phyloP scores from a whole-genome alignment of 768 basidiomycete genomes.

The Boletus speciosus region DNA sequence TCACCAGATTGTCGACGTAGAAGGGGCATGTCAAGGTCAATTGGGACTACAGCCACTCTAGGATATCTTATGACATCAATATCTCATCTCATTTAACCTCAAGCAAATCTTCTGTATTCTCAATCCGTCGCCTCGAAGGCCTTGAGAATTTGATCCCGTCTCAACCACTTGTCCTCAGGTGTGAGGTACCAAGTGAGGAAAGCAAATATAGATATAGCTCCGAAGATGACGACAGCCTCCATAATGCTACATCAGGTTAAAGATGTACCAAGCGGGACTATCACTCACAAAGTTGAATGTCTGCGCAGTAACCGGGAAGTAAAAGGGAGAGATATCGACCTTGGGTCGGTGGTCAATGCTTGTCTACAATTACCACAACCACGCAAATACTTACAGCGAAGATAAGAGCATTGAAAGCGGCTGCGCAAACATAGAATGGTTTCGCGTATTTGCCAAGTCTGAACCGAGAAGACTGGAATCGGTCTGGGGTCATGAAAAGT shows the following conservation, averaged over 20 bases:
- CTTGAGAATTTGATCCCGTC: slow-evolving; percentile 54
- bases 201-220: slow-evolving; percentile 73
- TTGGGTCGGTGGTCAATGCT: slow-evolving; percentile 26
- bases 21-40: slow-evolving; percentile 74
- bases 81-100: background rate
- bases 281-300: slow-evolving; percentile 82
- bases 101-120: background rate
- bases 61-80: slow-evolving; percentile 7
- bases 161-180: slow-evolving; percentile 79
- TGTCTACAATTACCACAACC: background rate
- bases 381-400: slow-evolving; percentile 55
- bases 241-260: slow-evolving; percentile 11
- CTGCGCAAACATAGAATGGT: slow-evolving; percentile 65
- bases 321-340: slow-evolving; percentile 86
- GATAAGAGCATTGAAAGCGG: slow-evolving; percentile 69
- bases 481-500: slow-evolving; percentile 71
- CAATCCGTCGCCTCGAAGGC: slow-evolving; percentile 36
- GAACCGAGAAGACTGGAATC: slow-evolving; percentile 73
- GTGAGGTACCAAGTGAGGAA: slow-evolving; percentile 74
- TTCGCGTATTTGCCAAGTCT: slow-evolving; percentile 62
- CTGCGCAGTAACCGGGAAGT: slow-evolving; percentile 71
- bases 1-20: slow-evolving; percentile 63
- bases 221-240: slow-evolving; percentile 78
- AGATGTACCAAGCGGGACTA: background rate
- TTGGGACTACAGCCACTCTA: slow-evolving; percentile 59